These are phyloP conservation scores for Daedaleopsis sinensis DNA, from an alignment of 768 basidiomycete species.

Conservation along the genomic window DNA sequence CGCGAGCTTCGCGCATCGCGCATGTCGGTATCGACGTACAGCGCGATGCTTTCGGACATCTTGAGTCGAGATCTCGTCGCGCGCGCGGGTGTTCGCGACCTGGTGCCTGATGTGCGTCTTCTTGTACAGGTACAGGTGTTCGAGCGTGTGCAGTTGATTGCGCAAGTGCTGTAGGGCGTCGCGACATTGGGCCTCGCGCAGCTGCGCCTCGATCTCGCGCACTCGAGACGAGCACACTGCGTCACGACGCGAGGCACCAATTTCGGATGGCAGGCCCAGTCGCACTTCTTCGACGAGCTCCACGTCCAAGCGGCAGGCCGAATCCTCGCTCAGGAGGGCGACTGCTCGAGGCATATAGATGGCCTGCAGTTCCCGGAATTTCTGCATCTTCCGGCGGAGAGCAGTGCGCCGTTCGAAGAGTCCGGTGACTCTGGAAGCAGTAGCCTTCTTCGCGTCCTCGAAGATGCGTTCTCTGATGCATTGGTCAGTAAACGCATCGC, in stretches of 20 bases:
- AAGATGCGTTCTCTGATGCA: neutral
- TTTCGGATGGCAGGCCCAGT: constrained; percentile 27
- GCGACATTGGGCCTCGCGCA: constrained; percentile 23
- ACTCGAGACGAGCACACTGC: constrained; percentile 10
- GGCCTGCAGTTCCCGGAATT: constrained; percentile 10
- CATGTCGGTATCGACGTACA: neutral
- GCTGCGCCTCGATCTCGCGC: constrained; percentile 3
- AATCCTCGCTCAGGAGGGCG: neutral
- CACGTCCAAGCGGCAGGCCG: neutral
- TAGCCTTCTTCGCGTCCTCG: neutral
- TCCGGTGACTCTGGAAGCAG: too few relatives aligned
- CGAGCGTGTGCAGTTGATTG: constrained; percentile 19
- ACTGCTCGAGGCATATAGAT: constrained; percentile 22
- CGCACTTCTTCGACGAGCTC: constrained; percentile 17
- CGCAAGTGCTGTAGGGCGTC: constrained; percentile 20
- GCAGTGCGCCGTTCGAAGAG: constrained; percentile 5
- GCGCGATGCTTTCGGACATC: neutral
- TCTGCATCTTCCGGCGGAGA: constrained; percentile 10
- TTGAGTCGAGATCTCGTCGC: neutral
- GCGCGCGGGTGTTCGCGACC: constrained; percentile 10
- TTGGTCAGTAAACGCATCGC: too few relatives aligned
- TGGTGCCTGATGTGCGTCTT: constrained; percentile 16
- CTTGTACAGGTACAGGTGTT: constrained; percentile 18
- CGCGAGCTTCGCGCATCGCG: neutral
- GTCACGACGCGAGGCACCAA: neutral